These are phyloP conservation scores for Colletotrichum sojae DNA, from an alignment of 2,329 filamentous ascomycete species.

Conservation along the genomic window DNA sequence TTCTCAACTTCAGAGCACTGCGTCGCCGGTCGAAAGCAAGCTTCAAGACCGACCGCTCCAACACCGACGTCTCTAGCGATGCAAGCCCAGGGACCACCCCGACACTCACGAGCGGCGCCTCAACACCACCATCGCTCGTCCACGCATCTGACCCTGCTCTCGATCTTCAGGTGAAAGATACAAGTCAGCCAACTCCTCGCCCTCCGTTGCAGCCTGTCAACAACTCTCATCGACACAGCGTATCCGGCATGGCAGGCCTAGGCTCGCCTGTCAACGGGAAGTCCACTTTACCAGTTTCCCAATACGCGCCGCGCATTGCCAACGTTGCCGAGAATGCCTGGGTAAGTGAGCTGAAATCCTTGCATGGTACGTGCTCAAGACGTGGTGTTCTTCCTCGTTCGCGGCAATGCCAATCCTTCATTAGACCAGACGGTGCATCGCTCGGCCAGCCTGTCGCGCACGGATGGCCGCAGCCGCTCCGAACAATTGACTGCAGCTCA, in stretches of 20 bases:
- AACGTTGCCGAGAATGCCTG: slow-evolving; percentile 88
- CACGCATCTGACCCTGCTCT: slow-evolving; percentile 76
- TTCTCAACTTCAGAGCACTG: slow-evolving; percentile 79
- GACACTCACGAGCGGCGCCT: slow-evolving; percentile 76
- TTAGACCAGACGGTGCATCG: not conserved
- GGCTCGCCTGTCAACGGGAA: slow-evolving; percentile 70
- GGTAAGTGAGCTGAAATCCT: slow-evolving; percentile 68
- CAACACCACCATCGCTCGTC: slow-evolving; percentile 82
- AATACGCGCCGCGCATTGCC: slow-evolving; percentile 83
- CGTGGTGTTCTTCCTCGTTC: not conserved
- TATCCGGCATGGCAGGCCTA: slow-evolving; percentile 74
- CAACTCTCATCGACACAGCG: slow-evolving; percentile 72
- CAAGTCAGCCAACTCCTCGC: slow-evolving; percentile 47
- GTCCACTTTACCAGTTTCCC: slow-evolving; percentile 75
- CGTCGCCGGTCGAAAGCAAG: slow-evolving; percentile 83
- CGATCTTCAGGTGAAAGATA: slow-evolving; percentile 72
- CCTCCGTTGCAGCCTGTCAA: slow-evolving; percentile 55
- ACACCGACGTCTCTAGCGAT: slow-evolving; percentile 70
- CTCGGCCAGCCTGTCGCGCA: not conserved
- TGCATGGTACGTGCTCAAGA: not conserved
- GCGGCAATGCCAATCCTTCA: no score
- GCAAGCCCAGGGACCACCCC: slow-evolving; percentile 73
- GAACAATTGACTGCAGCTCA: slow-evolving; percentile 28
- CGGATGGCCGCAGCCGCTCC: not conserved
- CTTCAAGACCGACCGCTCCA: slow-evolving; percentile 75